These are phyloP conservation scores for Serendipita vermifera DNA, from an alignment of 768 basidiomycete genomes.

Conservation along the genomic window DNA sequence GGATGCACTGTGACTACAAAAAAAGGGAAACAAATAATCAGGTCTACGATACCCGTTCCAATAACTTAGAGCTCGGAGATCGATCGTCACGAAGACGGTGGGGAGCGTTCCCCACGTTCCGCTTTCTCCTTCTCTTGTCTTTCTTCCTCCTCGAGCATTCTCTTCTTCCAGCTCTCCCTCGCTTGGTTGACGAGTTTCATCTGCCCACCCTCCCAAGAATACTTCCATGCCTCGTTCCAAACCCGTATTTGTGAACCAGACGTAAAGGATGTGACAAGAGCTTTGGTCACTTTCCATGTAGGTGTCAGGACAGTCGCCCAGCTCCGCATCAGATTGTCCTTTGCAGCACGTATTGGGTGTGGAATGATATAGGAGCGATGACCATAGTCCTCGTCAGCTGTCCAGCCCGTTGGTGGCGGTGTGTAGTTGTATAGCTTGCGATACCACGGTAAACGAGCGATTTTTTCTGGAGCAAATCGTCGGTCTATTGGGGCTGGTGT, in stretches of 20 bases:
- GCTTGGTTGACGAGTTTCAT: background rate
- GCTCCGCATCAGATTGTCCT: background rate
- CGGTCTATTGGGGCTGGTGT: background rate
- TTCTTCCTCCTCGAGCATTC: background rate
- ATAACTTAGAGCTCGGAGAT: too few species aligned
- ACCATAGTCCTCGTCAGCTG: background rate
- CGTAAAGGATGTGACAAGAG: background rate
- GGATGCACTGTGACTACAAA: too few species aligned
- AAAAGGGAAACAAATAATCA: too few species aligned
- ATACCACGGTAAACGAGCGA: slow-evolving; percentile 3
- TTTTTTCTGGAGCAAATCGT: background rate
- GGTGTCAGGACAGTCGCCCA: background rate
- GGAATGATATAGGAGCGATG: slow-evolving; percentile 2
- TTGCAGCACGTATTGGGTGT: background rate
- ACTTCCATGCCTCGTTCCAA: background rate
- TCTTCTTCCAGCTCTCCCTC: background rate
- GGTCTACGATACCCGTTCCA: too few species aligned
- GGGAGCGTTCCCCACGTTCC: too few species aligned
- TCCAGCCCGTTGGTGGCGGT: background rate
- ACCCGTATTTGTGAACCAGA: background rate
- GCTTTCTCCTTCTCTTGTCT: too few species aligned
- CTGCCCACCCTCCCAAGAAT: background rate
- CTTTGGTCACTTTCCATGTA: background rate
- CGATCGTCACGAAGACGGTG: too few species aligned
- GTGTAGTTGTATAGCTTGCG: background rate